phyloP scores from a whole-genome alignment of 2,329 filamentous ascomycete genomes.

The Diaporthe nobilis region DNA sequence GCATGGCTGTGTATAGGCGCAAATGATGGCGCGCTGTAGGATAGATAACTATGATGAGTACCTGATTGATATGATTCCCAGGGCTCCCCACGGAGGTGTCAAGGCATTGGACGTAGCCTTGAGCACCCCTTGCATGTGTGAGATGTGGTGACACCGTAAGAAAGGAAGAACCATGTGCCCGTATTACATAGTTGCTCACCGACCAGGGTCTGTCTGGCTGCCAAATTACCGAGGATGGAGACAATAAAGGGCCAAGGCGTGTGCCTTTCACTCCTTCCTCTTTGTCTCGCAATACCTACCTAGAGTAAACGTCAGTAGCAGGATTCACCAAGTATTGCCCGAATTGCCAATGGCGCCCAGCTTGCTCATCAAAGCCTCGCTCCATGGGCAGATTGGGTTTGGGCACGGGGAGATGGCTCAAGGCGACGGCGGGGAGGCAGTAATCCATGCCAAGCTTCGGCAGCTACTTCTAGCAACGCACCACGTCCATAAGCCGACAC shows the following conservation, averaged over 20 bases:
- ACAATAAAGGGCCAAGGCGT: background rate
- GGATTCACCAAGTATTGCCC: background rate
- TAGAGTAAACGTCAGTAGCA: background rate
- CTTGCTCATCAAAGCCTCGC: background rate
- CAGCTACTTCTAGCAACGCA: conserved; percentile 23
- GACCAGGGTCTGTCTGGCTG: conserved; percentile 2
- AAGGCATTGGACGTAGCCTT: background rate
- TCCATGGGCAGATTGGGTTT: conserved; percentile 10
- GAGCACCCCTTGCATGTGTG: background rate
- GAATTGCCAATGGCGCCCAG: conserved; percentile 20
- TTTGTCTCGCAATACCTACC: background rate
- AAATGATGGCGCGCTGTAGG: conserved; percentile 14
- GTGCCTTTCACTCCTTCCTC: background rate
- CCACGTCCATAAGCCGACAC: background rate
- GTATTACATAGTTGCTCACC: conserved; percentile 11
- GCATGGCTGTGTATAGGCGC: background rate
- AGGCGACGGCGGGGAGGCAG: background rate
- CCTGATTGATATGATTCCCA: background rate
- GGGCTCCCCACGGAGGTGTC: background rate
- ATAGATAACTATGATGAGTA: conserved; percentile 9
- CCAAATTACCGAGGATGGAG: conserved; percentile 13
- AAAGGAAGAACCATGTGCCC: conserved; percentile 31
- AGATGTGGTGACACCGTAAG: conserved; percentile 10
- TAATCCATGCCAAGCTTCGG: conserved; percentile 23
- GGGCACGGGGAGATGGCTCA: background rate